Conservation (phyloP, 257 asterid species). For the Nicotiana knightiana region DNA sequence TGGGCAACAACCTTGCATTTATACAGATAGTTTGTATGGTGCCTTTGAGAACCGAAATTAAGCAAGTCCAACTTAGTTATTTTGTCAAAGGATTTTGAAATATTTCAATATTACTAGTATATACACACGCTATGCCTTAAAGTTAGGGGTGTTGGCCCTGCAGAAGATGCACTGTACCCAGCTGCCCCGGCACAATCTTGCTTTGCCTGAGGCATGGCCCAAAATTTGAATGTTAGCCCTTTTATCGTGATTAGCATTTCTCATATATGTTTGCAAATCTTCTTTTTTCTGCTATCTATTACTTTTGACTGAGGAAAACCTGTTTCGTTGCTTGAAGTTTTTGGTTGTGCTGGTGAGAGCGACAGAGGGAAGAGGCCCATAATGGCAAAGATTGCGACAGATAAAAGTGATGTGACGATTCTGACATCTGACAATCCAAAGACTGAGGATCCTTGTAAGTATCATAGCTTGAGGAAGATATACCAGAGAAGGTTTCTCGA, state of each 20-base stretch:
- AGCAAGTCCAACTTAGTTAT: neutral
- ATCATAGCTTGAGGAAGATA: neutral
- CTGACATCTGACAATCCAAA: conserved; percentile 87
- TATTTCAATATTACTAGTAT: neutral
- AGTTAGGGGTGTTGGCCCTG: neutral
- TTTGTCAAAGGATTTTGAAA: neutral
- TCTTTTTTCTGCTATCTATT: conserved; percentile 3
- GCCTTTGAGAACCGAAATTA: neutral
- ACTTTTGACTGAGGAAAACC: conserved; percentile 21
- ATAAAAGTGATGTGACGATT: conserved; percentile 81
- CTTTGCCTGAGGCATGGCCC: neutral
- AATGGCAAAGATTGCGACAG: conserved; percentile 90
- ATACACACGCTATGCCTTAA: neutral
- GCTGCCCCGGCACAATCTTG: neutral
- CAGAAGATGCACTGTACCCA: neutral
- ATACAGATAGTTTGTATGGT: neutral
- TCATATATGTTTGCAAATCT: neutral
- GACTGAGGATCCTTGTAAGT: conserved; percentile 91
- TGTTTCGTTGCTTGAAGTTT: conserved; percentile 40
- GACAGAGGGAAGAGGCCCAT: conserved; percentile 93
- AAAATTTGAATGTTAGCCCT: neutral
- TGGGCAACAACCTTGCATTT: neutral
- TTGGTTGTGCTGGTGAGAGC: conserved; percentile 78
- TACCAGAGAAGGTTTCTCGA: neutral
- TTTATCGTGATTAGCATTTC: neutral